Evolutionary conservation across 2,329 filamentous ascomycete genomes (phyloP).

Genomic region (Diplocarpon mali): DNA sequence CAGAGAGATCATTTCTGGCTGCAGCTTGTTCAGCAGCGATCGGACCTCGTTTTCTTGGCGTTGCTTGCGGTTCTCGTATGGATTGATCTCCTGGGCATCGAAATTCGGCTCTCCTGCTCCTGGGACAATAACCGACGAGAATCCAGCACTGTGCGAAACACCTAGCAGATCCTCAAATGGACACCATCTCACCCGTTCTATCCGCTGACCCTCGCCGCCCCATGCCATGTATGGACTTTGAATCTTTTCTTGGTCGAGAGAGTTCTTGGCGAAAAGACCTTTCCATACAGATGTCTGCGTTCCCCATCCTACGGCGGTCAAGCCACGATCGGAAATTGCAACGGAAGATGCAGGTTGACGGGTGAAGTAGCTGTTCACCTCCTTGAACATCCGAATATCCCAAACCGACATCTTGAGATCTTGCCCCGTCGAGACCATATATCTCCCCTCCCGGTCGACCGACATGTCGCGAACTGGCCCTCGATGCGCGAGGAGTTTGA

Average conservation of each 20-base stretch:
- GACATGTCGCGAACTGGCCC: conserved; percentile 80
- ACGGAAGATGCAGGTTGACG: conserved; percentile 73
- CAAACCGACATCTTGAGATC: conserved; percentile 89
- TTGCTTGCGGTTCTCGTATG: conserved; percentile 88
- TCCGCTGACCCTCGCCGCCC: conserved; percentile 72
- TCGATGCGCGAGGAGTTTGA: conserved; percentile 81
- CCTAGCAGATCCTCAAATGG: conserved; percentile 91
- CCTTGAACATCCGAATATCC: conserved; percentile 90
- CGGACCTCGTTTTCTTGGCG: conserved; percentile 88
- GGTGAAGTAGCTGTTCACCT: conserved; percentile 82
- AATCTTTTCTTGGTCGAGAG: conserved; percentile 63
- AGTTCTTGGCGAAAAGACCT: conserved; percentile 69
- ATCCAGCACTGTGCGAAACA: conserved; percentile 72
- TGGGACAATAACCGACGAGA: conserved; percentile 81
- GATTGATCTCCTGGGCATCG: conserved; percentile 86
- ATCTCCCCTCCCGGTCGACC: conserved; percentile 79
- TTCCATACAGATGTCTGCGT: conserved; percentile 87
- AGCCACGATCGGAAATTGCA: conserved; percentile 76
- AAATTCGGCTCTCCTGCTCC: conserved; percentile 97
- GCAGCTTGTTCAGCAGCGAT: conserved; percentile 81
- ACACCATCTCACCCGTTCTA: conserved; percentile 82
- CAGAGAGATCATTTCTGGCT: conserved; percentile 93
- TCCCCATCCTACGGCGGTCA: conserved; percentile 85
- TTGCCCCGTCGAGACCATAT: conserved; percentile 90
- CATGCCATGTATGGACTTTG: conserved; percentile 87